Conservation (phyloP, 345 rosid species). For the Camelina hispida region DNA sequence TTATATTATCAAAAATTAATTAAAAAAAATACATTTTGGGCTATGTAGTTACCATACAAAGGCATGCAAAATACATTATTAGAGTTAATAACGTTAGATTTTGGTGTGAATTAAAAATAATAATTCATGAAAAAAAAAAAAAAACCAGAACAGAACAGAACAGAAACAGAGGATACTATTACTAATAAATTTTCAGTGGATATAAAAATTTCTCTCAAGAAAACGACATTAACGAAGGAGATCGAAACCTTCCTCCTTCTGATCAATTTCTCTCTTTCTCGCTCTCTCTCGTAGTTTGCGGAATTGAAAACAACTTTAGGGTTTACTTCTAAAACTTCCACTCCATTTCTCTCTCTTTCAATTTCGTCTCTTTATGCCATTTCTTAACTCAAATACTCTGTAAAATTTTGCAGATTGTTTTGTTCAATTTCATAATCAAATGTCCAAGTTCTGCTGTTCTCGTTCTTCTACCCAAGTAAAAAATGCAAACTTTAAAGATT, state of each 20-base stretch:
- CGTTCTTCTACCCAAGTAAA: conserved; percentile 35
- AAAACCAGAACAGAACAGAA: neutral
- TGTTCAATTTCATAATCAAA: neutral
- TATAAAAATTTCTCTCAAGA: neutral
- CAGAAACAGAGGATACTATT: neutral
- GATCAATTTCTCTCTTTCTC: too few relatives aligned
- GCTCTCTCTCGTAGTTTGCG: too few relatives aligned
- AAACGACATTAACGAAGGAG: conserved; percentile 37
- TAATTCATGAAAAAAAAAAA: neutral
- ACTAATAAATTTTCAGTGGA: neutral
- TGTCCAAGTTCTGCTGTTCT: conserved; percentile 38
- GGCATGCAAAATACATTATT: neutral
- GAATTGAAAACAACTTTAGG: too few relatives aligned
- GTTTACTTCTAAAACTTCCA: conserved; percentile 14
- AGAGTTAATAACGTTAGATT: neutral
- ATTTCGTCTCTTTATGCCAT: neutral
- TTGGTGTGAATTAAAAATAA: neutral
- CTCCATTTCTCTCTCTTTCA: conserved; percentile 5
- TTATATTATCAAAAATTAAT: neutral
- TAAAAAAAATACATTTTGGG: neutral
- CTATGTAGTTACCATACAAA: neutral
- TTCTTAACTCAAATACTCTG: neutral
- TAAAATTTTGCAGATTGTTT: conserved; percentile 10
- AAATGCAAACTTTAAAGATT: neutral
- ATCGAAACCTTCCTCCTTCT: conserved; percentile 6